A percentile compares a stretch with the other conserved stretches of the same genome.
Conservation (phyloP, 768 basidiomycete genomes). For the Termitomyces bulborhizus region DNA sequence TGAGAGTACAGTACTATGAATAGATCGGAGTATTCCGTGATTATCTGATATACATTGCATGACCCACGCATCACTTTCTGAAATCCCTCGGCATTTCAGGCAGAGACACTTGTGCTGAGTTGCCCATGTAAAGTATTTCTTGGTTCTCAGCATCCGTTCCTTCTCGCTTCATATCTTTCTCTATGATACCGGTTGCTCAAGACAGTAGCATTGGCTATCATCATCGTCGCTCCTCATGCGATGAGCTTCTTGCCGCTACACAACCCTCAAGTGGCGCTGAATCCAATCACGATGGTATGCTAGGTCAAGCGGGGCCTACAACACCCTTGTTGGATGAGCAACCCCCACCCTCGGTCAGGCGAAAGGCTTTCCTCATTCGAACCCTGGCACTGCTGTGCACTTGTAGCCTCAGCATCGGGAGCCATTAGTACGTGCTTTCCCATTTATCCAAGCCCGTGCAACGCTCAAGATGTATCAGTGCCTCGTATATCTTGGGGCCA, state of each 20-base stretch:
- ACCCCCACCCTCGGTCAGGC: neutral
- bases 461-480: slow-evolving; percentile 31
- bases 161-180: neutral
- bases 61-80: neutral
- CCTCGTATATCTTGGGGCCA: slow-evolving; percentile 70
- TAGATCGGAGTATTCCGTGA: neutral
- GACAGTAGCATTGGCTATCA: neutral
- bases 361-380: slow-evolving; percentile 44
- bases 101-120: neutral
- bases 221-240: slow-evolving; percentile 23
- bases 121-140: slow-evolving; percentile 6
- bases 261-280: slow-evolving; percentile 6
- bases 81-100: neutral
- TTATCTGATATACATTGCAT: slow-evolving; percentile 5
- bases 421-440: slow-evolving; percentile 57
- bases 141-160: neutral
- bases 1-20: neutral
- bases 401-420: slow-evolving; percentile 69
- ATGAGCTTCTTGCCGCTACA: slow-evolving; percentile 19
- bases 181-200: neutral
- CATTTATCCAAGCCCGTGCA: neutral
- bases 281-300: slow-evolving; percentile 16
- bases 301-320: slow-evolving; percentile 10
- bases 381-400: slow-evolving; percentile 61
- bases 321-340: neutral